Base-by-base conservation (phyloP, 495 filamentous ascomycete genomes). In the Paragyromitra xinjiangensis region DNA sequence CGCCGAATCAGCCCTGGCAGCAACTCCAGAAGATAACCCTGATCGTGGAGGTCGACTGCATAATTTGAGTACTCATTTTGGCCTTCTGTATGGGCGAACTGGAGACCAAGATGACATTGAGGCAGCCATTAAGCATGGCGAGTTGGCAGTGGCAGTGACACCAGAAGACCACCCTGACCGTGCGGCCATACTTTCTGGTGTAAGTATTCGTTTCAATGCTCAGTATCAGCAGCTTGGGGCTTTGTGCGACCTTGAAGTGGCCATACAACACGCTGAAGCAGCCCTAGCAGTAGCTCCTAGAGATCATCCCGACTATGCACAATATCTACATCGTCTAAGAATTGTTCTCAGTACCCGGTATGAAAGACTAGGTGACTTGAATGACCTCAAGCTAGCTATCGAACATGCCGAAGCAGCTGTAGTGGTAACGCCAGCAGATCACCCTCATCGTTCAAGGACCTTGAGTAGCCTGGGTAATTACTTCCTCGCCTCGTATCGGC, bases 181-280 rank as follows among this genome's bases (percentile, higher is more conserved):
- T 6, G 16, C 48, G 37, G 14, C n/a, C 14, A 29, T 14, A 48
- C 40, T 66, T 3, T 8, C n/a, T 34, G 34, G 26, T 7, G 12
- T 66, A 22, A 62, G 71, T 8, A 53, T 34, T 40, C 26, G 12
- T 12, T 53, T 44, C 8, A 37, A 55, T 3, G 29, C 19, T 0
- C 5, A 55, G 50, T 75, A 69, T 59, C 0, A 58, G 14, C 42
- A 26, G 2, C 61, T 56, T 19, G 53, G 71, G 5, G 16, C 42
- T 9, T 37, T 73, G 12, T 5, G n/a, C 5, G 63, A 74, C 4
- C 71, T 67, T 19, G 39, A 19, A 1, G 26, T 3, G 19, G 11
- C 34, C 9, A 74, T 58, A n/a, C n/a, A 48, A 7, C n/a, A 42
- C 14, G n/a, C 37, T 1, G 39, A 71, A 71, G 69, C 24, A n/a